Base-by-base conservation (phyloP, 345 rosid species). In the Lagerstroemia speciosa region DNA sequence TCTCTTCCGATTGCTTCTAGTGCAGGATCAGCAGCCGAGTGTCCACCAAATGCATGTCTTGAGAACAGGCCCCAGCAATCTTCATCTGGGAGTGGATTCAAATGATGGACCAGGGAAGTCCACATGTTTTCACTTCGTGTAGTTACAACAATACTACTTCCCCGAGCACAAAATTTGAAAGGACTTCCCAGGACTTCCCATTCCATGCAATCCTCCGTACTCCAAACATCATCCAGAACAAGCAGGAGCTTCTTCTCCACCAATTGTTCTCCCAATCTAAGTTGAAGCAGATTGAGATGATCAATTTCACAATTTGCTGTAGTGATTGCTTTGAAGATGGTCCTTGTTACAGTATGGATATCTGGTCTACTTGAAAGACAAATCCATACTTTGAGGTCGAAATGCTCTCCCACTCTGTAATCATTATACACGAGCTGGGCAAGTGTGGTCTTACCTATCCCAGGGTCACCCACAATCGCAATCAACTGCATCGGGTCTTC, bases 201-300 rank as follows among this genome's bases (percentile, higher is more conserved):
- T 1, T 78, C 74, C 40, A 6, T n/a, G 57, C 73, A 67, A 36
- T 41, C 67, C 62, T 63, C 34, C 1, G n/a, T 38, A 72, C 61
- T 22, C 61, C 74, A 67, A 29, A 78, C 71, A 72, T 76, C 84
- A 38, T 81, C 80, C 22, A 78, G 20, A 55, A 78, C 71, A 36
- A 81, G 57, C 32, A 76, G 62, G 71, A 71, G 79, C 34, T 24
- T 81, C 69, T 4, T 37, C 8, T 71, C 80, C 0, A 8, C 48
- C 37, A 81, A 30, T 29, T 57, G 24, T 62, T 61, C 58, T 34
- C 70, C 67, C 43, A 81, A 36, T 60, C 69, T 33, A 33, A 69
- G 37, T 70, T 78, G 80, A 66, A 78, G 74, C 67, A 53, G 41
- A 65, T 76, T 64, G 9, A 78, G 40, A 57, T 65, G 64, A 14